Conservation (phyloP, 179 eudicot genomes). For the Carnegiea gigantea region DNA sequence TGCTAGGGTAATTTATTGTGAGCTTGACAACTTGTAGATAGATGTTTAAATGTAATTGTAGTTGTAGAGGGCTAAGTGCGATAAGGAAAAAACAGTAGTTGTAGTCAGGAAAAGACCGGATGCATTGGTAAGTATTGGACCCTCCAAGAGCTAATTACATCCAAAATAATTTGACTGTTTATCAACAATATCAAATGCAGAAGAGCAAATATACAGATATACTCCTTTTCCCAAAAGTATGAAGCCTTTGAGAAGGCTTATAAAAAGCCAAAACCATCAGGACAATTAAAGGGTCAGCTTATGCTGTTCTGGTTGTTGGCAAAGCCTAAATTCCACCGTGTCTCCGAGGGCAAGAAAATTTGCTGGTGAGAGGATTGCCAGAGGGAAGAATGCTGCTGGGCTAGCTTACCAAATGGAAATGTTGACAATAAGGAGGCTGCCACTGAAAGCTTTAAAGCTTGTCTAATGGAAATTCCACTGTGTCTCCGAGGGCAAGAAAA, state of each 20-base stretch:
- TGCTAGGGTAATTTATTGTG: background rate
- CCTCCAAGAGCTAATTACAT: background rate
- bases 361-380: background rate
- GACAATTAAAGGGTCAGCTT: background rate
- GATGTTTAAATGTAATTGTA: background rate
- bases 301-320: background rate
- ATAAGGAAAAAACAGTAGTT: background rate
- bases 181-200: background rate
- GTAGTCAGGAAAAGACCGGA: background rate
- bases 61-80: background rate
- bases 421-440: slow-evolving; percentile 44
- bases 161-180: background rate
- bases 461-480: slow-evolving; percentile 27
- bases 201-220: no score
- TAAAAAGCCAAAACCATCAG: no score
- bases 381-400: background rate
- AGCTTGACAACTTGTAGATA: background rate
- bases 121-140: background rate
- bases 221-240: no score
- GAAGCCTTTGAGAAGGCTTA: no score
- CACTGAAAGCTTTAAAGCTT: slow-evolving; percentile 58
- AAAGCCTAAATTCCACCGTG: background rate
- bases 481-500: background rate
- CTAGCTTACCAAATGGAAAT: background rate
- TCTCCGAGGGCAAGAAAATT: background rate